Evolutionary conservation across 805 yeast genomes (phyloP).

Genomic region (Myxozyma monticola): DNA sequence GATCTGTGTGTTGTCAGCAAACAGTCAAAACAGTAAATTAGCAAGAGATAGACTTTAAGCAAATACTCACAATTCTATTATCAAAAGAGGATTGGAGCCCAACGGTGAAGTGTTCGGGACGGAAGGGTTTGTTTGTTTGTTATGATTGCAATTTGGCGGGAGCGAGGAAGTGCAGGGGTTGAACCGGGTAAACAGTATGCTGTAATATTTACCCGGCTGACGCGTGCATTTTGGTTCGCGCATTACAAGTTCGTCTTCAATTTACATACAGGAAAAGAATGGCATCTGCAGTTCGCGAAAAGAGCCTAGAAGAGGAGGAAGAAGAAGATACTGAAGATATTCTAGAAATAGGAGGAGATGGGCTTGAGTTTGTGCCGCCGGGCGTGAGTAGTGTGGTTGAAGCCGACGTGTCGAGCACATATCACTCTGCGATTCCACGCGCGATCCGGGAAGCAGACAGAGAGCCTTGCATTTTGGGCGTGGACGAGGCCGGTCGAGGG

Average conservation of each 20-base stretch:
- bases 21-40: too few species aligned
- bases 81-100: too few species aligned
- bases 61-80: too few species aligned
- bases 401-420: slow-evolving; percentile 18
- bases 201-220: slow-evolving; percentile 20
- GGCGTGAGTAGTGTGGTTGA: slow-evolving; percentile 7
- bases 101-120: too few species aligned
- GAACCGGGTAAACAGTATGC: too few species aligned
- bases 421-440: slow-evolving; percentile 27
- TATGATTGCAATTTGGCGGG: too few species aligned
- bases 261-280: too few species aligned
- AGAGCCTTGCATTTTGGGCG: slow-evolving; percentile 61
- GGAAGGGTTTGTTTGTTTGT: too few species aligned
- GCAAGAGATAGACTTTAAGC: too few species aligned
- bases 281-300: neutral
- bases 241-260: too few species aligned
- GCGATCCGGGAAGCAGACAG: slow-evolving; percentile 3
- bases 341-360: neutral
- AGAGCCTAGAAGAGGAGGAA: neutral
- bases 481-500: slow-evolving; percentile 98
- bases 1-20: too few species aligned
- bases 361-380: slow-evolving; percentile 19
- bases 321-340: neutral
- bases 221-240: slow-evolving; percentile 17
- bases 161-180: too few species aligned